phyloP scores from a whole-genome alignment of 140 eudicot species.

The Bidens hawaiensis region DNA sequence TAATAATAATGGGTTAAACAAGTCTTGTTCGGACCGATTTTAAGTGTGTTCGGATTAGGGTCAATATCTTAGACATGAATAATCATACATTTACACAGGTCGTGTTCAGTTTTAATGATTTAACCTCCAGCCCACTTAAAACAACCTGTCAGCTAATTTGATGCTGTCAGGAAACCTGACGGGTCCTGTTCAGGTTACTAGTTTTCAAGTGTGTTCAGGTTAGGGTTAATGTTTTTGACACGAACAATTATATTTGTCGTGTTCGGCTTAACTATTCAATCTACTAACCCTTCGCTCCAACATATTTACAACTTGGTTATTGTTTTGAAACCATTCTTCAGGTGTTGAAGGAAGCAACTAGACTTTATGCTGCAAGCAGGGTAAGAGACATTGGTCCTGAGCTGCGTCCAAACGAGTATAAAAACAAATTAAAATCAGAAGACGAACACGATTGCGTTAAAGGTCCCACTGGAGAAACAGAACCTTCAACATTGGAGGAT shows the following conservation, averaged over 20 bases:
- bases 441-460: conserved; percentile 26
- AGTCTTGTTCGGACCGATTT: no score
- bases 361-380: conserved; percentile 83
- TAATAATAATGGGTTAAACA: no score
- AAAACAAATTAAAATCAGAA: conserved; percentile 31
- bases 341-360: conserved; percentile 83
- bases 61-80: background rate
- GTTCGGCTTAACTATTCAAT: background rate
- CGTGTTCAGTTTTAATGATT: background rate
- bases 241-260: background rate
- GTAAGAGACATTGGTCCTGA: conserved; percentile 93
- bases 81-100: background rate
- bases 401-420: conserved; percentile 76
- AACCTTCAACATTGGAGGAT: conserved; percentile 81
- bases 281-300: background rate
- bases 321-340: conserved; percentile 15
- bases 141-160: no score
- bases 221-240: background rate
- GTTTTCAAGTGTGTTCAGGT: no score
- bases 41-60: no score
- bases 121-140: no score
- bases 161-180: no score
- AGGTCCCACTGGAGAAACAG: conserved; percentile 33
- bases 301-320: no score
- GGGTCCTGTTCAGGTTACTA: no score